These are phyloP conservation scores for Erodium texanum DNA, from an alignment of 441 rosid genomes.

Conservation along the genomic window DNA sequence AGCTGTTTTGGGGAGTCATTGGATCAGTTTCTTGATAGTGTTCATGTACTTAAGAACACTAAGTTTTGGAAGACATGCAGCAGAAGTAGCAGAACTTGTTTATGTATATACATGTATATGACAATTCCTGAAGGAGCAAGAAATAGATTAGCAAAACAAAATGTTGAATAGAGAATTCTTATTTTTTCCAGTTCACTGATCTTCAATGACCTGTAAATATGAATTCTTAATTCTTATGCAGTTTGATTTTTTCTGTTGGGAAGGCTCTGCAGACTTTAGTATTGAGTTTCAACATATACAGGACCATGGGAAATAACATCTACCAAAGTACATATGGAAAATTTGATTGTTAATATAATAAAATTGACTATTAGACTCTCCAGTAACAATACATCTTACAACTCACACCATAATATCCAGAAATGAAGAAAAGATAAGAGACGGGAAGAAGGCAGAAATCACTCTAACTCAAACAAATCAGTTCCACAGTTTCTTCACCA, in stretches of 20 bases:
- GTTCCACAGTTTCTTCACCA: slow-evolving; percentile 7
- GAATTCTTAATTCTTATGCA: not conserved
- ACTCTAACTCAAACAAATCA: slow-evolving; percentile 11
- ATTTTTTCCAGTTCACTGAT: not conserved
- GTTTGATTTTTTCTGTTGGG: not conserved
- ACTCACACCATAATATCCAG: not conserved
- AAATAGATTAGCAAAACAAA: slow-evolving; percentile 16
- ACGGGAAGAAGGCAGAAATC: not conserved
- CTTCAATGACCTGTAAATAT: not conserved
- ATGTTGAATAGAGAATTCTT: slow-evolving; percentile 4
- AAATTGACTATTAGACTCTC: not conserved
- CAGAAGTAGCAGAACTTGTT: slow-evolving; percentile 17
- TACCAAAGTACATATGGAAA: not conserved
- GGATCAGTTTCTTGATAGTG: not conserved
- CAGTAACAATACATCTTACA: not conserved
- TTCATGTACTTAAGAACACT: slow-evolving; percentile 7
- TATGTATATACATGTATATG: no score
- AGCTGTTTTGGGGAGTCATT: not conserved
- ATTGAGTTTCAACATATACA: no score
- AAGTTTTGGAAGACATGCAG: slow-evolving; percentile 30
- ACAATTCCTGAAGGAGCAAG: slow-evolving; percentile 16
- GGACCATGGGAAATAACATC: no score
- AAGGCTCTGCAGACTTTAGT: no score
- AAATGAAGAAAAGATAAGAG: not conserved
- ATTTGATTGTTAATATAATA: not conserved